These are phyloP conservation scores for Phoma herbarum DNA, from an alignment of 2,329 filamentous ascomycete genomes.

Conservation along the genomic window DNA sequence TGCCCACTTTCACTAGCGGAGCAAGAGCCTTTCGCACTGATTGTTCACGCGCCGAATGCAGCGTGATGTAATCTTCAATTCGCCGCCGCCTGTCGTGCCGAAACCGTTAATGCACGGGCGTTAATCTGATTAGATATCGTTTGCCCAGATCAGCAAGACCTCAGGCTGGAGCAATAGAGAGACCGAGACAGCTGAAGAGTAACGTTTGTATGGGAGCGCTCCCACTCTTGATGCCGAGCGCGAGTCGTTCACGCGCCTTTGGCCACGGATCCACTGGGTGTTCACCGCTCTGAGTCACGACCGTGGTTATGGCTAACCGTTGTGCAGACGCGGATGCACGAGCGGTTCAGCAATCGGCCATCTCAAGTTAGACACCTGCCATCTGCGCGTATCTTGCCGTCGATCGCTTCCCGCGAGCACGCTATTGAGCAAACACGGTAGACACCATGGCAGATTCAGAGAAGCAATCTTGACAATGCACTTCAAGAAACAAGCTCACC, in stretches of 20 bases:
- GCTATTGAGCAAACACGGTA: constrained; percentile 3
- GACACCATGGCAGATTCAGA: not conserved
- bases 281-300: constrained; percentile 35
- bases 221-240: constrained; percentile 1
- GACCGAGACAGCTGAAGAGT: constrained; percentile 1
- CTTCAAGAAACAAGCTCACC: constrained; percentile 1
- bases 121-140: constrained; percentile 25
- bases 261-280: constrained; percentile 17
- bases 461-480: not conserved
- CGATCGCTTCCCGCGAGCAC: constrained; percentile 14
- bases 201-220: constrained; percentile 8
- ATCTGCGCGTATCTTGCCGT: constrained; percentile 15
- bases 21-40: constrained; percentile 23
- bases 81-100: constrained; percentile 12
- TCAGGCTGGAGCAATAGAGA: not conserved
- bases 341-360: constrained; percentile 19
- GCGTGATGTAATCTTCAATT: constrained; percentile 25
- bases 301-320: constrained; percentile 12
- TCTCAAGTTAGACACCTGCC: constrained; percentile 16
- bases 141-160: not conserved
- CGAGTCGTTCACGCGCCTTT: constrained; percentile 14
- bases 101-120: constrained; percentile 15
- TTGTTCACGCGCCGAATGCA: constrained; percentile 21
- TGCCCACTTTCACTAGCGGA: constrained; percentile 15
- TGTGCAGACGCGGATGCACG: constrained; percentile 21